phyloP scores from a whole-genome alignment of 805 yeast species.

The Candida nanaspora region DNA sequence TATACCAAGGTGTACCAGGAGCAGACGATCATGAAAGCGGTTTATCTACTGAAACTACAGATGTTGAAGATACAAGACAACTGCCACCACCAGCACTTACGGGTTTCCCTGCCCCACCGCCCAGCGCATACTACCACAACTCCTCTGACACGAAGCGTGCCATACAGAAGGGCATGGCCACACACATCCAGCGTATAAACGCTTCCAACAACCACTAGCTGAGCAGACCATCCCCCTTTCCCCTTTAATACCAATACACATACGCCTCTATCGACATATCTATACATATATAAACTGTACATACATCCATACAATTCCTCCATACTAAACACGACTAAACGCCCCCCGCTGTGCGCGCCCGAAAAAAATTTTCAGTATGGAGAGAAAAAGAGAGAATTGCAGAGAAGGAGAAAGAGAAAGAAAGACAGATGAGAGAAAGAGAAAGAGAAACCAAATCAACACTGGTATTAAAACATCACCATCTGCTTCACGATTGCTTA shows the following conservation, averaged over 20 bases:
- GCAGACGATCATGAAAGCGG: background rate
- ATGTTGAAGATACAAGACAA: slow-evolving; percentile 10
- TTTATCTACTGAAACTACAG: background rate
- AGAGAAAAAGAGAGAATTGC: background rate
- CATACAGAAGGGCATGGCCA: slow-evolving; percentile 8
- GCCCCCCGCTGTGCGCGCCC: background rate
- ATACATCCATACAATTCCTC: too few relatives aligned
- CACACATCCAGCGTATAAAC: background rate
- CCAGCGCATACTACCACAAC: slow-evolving; percentile 20
- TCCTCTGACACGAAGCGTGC: slow-evolving; percentile 11
- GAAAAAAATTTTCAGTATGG: background rate
- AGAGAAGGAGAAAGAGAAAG: too few relatives aligned
- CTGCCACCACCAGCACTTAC: slow-evolving; percentile 29
- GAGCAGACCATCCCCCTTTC: too few relatives aligned
- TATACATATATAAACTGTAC: too few relatives aligned
- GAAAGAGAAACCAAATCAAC: background rate
- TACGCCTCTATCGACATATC: too few relatives aligned
- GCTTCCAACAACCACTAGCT: too few relatives aligned
- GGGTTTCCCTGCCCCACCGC: slow-evolving; percentile 32
- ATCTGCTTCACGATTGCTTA: background rate
- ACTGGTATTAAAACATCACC: too few relatives aligned
- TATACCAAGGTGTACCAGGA: slow-evolving; percentile 32
- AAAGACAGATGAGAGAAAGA: background rate
- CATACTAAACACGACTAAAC: background rate
- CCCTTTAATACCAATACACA: too few relatives aligned